Evolutionary conservation across 495 filamentous ascomycete genomes (phyloP).

Genomic region (Lophium mytilinum): DNA sequence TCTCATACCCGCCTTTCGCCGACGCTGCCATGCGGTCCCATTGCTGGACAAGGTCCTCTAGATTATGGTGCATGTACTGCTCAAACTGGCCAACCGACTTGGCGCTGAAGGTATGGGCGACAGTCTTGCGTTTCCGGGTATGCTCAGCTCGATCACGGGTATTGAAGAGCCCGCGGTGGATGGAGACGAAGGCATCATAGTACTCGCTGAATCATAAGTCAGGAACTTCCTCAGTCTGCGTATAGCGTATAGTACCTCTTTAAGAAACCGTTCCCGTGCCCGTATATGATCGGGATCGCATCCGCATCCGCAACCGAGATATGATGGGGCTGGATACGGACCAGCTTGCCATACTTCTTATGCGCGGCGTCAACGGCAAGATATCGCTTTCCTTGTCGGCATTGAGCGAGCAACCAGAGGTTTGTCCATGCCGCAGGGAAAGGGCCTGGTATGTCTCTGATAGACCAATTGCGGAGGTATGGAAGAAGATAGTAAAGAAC

Average conservation of each 20-base stretch:
- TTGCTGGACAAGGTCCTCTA: constrained; percentile 63
- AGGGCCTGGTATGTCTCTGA: constrained; percentile 61
- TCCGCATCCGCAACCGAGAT: constrained; percentile 52
- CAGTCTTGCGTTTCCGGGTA: constrained; percentile 80
- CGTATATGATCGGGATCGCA: constrained; percentile 51
- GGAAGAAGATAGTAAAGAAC: constrained; percentile 59
- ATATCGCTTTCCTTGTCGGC: constrained; percentile 60
- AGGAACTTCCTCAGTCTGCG: background rate
- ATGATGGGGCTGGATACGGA: constrained; percentile 53
- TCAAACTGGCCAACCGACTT: constrained; percentile 82
- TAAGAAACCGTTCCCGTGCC: constrained; percentile 39
- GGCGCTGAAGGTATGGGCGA: constrained; percentile 79
- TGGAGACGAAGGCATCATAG: constrained; percentile 88
- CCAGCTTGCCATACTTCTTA: constrained; percentile 56
- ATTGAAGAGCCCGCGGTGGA: constrained; percentile 82
- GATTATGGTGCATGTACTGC: constrained; percentile 77
- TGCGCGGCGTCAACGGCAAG: constrained; percentile 61
- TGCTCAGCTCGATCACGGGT: constrained; percentile 77
- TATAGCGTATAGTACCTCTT: constrained; percentile 29
- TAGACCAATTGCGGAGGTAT: constrained; percentile 56
- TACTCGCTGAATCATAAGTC: constrained; percentile 47
- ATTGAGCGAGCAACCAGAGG: constrained; percentile 67
- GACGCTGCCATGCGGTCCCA: constrained; percentile 47
- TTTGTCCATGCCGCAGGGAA: constrained; percentile 65
- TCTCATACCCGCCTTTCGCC: constrained; percentile 47